Evolutionary conservation across 2,329 filamentous ascomycete species (phyloP), one percentile per base, ranked within the genome.

Genomic region (Hypoxylon sp.): DNA sequence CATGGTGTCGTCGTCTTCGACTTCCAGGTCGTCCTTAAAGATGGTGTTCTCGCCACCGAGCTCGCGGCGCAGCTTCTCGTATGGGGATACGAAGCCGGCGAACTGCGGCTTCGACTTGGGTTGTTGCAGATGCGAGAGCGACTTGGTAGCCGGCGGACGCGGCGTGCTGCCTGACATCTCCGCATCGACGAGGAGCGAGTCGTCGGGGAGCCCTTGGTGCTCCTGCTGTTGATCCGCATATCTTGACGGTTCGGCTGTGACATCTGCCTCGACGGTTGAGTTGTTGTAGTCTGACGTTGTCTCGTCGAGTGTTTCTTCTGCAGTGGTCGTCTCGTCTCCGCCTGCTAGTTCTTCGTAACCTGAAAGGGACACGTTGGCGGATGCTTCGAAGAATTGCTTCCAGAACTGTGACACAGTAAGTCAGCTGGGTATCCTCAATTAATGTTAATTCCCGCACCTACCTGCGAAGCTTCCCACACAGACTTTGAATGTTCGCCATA

Each of bases 331-430:
- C 74, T 86, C 88, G n/a, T 91, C 89, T 1, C 84, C 88, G 58
- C 91, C 89, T 12, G 88, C 88, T 21, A 89, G 85, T 75, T 97
- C 94, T 76, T 97, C 95, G 78, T 99, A 97, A 27, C 94, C 94
- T 0, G 94, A 97, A 9, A 99, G 87, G 9, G 95, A 97, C 25
- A 99, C 95, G 75, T 99, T 98, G 77, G 96, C 96, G 50, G 94
- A 97, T 34, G 96, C 94, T 81, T 99, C 96, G 80, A 99, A 99
- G 83, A 99, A 99, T 83, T 98, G 94, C 81, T 99, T 99, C 96
- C 96, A 99, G 81, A 99, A 99, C 92, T 96, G 75, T 11, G 27
- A 6, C 1, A 21, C 19, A 19, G 25, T 14, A 61, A 25, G 60
- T 57, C 29, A 32, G 37, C 61, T 60, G 66, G 27, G 19, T 16